phyloP scores from a whole-genome alignment of 768 basidiomycete genomes.

The Tylopilus sp. region DNA sequence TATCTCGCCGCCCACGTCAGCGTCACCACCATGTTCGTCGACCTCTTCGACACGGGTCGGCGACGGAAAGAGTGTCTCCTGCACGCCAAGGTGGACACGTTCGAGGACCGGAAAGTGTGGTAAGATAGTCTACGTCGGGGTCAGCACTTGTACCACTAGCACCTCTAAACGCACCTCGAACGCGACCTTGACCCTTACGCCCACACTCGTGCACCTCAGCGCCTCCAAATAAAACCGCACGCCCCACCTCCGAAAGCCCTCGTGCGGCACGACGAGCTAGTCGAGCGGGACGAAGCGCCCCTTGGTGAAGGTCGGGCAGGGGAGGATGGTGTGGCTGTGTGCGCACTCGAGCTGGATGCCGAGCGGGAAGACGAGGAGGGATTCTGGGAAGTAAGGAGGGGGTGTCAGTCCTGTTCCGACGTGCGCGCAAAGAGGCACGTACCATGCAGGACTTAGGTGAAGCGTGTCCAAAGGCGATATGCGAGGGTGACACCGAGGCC shows the following conservation, averaged over 20 bases:
- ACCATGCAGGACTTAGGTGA: conserved; percentile 51
- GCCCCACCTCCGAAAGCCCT: conserved; percentile 70
- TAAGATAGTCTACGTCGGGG: conserved; percentile 52
- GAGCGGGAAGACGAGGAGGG: conserved; percentile 57
- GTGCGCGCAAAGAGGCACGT: not conserved
- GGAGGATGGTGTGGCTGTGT: no score
- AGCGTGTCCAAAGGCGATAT: conserved; percentile 33
- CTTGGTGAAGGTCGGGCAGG: no score
- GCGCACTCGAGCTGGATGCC: conserved; percentile 81
- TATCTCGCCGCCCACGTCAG: no score
- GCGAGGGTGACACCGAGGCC: conserved; percentile 14
- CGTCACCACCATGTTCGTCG: no score
- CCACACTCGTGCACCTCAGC: conserved; percentile 21
- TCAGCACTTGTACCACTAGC: not conserved
- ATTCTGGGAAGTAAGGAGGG: not conserved
- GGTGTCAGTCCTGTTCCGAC: not conserved
- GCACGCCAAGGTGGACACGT: conserved; percentile 60
- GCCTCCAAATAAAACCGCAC: conserved; percentile 65
- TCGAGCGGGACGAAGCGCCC: conserved; percentile 59
- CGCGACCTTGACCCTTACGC: conserved; percentile 44
- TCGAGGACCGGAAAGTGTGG: conserved; percentile 60
- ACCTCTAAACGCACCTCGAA: conserved; percentile 46
- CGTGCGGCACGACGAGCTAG: conserved; percentile 66
- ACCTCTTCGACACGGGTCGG: not conserved
- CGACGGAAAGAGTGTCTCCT: conserved; percentile 38